Evolutionary conservation across 106 monocot species (phyloP), one percentile per base, ranked within the genome.

Genomic region (Ottelia alismoides): DNA sequence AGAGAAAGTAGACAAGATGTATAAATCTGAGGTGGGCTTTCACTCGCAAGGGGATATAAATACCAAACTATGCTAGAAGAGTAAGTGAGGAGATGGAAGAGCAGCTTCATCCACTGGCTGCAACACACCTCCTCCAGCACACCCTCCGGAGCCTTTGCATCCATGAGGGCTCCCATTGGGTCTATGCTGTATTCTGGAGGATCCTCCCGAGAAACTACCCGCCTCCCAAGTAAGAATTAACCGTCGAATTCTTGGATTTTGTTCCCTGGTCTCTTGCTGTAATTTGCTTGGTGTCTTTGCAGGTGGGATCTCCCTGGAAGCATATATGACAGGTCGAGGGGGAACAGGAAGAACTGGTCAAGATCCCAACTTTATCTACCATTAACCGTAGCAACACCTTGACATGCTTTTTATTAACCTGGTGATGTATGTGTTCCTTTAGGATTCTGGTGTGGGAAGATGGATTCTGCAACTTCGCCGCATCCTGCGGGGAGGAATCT

Each of bases 371-470:
- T n/a, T n/a, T n/a, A n/a, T n/a, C n/a, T n/a, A n/a, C n/a, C n/a
- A n/a, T n/a, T n/a, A n/a, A n/a, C n/a, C n/a, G n/a, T n/a, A n/a
- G n/a, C n/a, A n/a, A n/a, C n/a, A n/a, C n/a, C n/a, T n/a, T n/a
- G n/a, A n/a, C n/a, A n/a, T n/a, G n/a, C n/a, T n/a, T n/a, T n/a
- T n/a, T n/a, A n/a, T n/a, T n/a, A n/a, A n/a, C n/a, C n/a, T n/a
- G n/a, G n/a, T n/a, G n/a, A n/a, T n/a, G n/a, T n/a, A 16, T 43
- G 16, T 43, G 16, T 43, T 43, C 40, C 16, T 43, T 19, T 11
- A 82, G 98, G 98, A 99, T 99, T 45, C 54, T 99, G 14, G 90
- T 74, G 23, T 99, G 98, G 98, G 98, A 99, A 58, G 98, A 99
- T 71, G 98, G 98, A 2, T 99, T 90, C 77, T 99, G 98, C 85